Evolutionary conservation across 768 basidiomycete genomes (phyloP), one percentile per base, ranked within the genome.

Genomic region (Mycena venus): DNA sequence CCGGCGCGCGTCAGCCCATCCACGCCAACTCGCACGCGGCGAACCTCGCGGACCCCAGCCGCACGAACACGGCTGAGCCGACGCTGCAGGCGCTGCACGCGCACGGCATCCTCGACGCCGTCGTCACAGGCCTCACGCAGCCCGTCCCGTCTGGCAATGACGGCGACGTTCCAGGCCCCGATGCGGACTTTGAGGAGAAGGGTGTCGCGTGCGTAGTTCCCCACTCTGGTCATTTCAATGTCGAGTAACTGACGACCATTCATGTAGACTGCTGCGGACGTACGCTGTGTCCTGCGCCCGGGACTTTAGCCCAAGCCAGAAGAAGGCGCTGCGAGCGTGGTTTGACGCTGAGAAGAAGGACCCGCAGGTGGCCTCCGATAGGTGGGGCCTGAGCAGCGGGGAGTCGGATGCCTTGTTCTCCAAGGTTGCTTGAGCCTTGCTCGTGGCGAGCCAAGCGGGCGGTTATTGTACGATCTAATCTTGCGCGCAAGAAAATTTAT

Each of bases 11-110:
- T 27, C 72, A 23, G 78, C 81, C 59, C 86, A 86, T 94, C n/a
- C 90, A 94, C 80, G 85, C 90, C 31, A 95, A 95, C 82, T 95
- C 93, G 9, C 94, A 94, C 79, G 90, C 93, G 0, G 88, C 90
- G 21, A 87, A 92, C 82, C 84, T 92, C 2, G 82, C 87, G 5
- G 84, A 92, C 78, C 92, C 93, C 0, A 82, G 85, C 1, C 88
- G 89, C 3, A 85, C 86, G 34, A 81, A 85, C 5, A 95, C 94
- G 0, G 90, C 89, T 0, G 70, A 80, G 6, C 78, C 84, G 17
- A 85, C 92, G 0, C 80, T 90, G 21, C 78, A 82, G 25, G 94
- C 92, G 0, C 79, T 95, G 42, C 74, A 79, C 34, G 75, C 83
- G 27, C 82, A 89, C 70, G 84, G 82, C 15, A 81, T 95, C 17